Percentiles rank a stretch among this genome's conserved stretches.
Conservation (phyloP, 495 filamentous ascomycete genomes). For the Xylaria palmicola region DNA sequence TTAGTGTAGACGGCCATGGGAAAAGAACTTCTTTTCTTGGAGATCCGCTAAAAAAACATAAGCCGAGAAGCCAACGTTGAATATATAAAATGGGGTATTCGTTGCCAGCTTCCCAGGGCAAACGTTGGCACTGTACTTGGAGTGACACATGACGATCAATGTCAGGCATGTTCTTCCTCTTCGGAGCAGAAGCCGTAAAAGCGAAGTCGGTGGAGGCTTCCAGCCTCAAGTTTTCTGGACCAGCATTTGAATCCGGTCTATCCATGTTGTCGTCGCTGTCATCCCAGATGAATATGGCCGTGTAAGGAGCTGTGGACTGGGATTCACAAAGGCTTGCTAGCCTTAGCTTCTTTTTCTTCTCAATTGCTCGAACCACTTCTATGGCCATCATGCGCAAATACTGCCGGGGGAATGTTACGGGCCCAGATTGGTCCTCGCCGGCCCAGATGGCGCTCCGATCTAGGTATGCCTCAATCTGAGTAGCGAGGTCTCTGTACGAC, state of each 20-base stretch:
- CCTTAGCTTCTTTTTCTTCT: not conserved
- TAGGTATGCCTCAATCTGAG: not conserved
- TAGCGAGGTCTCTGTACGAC: not conserved
- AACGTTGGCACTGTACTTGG: not conserved
- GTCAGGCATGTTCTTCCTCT: slow-evolving; percentile 8
- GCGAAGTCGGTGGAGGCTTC: slow-evolving; percentile 1
- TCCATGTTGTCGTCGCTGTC: too few species aligned
- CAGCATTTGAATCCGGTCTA: too few species aligned
- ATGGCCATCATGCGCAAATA: not conserved
- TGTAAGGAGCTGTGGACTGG: not conserved
- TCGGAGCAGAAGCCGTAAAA: slow-evolving; percentile 8
- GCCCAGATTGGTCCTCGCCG: not conserved
- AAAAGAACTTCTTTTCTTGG: slow-evolving; percentile 1
- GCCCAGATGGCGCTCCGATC: not conserved
- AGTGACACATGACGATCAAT: slow-evolving; percentile 17
- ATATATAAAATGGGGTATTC: slow-evolving; percentile 8
- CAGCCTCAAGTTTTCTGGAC: too few species aligned
- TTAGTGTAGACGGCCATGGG: not conserved
- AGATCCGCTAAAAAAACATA: slow-evolving; percentile 13
- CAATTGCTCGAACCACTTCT: not conserved
- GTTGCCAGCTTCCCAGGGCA: not conserved
- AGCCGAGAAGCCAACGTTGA: slow-evolving; percentile 13
- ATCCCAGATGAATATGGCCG: not conserved
- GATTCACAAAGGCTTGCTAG: not conserved
- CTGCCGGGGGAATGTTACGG: not conserved